Evolutionary conservation across 2,329 filamentous ascomycete species (phyloP), one percentile per base, ranked within the genome.

Genomic region (Hypocreales sp.): DNA sequence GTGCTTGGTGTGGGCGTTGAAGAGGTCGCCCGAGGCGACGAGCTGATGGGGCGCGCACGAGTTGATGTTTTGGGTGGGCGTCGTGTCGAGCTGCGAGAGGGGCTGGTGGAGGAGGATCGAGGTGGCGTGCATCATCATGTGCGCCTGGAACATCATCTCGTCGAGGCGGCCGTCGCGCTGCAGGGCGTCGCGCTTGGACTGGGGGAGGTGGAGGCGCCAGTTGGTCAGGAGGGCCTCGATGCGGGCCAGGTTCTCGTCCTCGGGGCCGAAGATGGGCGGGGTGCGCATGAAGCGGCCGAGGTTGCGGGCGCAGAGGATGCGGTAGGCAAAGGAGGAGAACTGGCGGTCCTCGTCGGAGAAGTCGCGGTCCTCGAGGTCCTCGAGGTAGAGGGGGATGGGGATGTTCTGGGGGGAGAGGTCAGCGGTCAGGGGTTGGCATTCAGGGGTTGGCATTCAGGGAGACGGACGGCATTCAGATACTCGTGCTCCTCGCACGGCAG

Each of bases 91-190:
- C 40, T 82, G 78, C 4, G 79, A 86, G 30, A 78, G 70, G 7
- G 80, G 80, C 37, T 86, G 77, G 45, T 90, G 80, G 12, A 90
- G 64, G 37, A 84, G 70, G 40, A 90, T 81, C 1, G 74, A 65
- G 33, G 65, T 70, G 6, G 65, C 64, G 35, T 70, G 56, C 18
- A 58, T 65, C 41, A 92, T 80, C 71, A 92, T 87, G 35, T 81
- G 77, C 1, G 81, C 84, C 48, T 92, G 82, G 54, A 93, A 92
- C 51, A 93, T 74, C 67, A 92, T 78, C 52, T 92, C 82, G 46
- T 94, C 86, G 8, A 86, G 61, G 28, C 72, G 65, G 18, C 81
- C 76, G 39, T 77, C 70, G 35, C 68, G 66, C 32, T 72, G 67
- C 28, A 92, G 58, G 11, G 80, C 62, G 34, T 81, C 69, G 30